phyloP scores from a whole-genome alignment of 345 rosid genomes.

The Syzygium oleosum region DNA sequence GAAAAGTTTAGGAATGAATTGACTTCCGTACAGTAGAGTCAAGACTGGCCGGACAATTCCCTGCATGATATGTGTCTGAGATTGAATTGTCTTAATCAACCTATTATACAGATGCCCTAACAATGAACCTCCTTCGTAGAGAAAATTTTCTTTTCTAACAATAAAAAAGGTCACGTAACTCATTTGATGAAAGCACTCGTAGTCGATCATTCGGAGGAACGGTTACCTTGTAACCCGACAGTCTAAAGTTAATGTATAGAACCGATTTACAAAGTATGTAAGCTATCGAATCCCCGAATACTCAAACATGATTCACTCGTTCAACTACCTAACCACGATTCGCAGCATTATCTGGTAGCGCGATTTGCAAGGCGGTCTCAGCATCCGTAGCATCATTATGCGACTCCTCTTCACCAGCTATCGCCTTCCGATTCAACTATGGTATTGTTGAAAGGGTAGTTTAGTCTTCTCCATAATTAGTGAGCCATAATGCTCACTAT shows the following conservation, averaged over 20 bases:
- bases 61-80: background rate
- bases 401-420: background rate
- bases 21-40: too few relatives aligned
- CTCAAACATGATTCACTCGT: background rate
- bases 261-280: background rate
- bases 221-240: background rate
- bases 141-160: background rate
- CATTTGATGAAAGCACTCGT: background rate
- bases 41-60: too few relatives aligned
- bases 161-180: background rate
- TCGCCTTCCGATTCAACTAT: too few relatives aligned
- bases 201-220: fast-evolving
- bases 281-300: fast-evolving
- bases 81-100: background rate
- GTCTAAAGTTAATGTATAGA: background rate
- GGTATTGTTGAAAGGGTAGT: too few relatives aligned
- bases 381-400: background rate
- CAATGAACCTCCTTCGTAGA: too few relatives aligned
- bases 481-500: too few relatives aligned
- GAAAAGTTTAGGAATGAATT: too few relatives aligned
- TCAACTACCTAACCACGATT: background rate
- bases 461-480: too few relatives aligned
- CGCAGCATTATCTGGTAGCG: fast-evolving
- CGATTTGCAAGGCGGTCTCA: fast-evolving
- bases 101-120: background rate